phyloP scores from a whole-genome alignment of 2,329 filamentous ascomycete genomes.

The Fusarium burgessii region DNA sequence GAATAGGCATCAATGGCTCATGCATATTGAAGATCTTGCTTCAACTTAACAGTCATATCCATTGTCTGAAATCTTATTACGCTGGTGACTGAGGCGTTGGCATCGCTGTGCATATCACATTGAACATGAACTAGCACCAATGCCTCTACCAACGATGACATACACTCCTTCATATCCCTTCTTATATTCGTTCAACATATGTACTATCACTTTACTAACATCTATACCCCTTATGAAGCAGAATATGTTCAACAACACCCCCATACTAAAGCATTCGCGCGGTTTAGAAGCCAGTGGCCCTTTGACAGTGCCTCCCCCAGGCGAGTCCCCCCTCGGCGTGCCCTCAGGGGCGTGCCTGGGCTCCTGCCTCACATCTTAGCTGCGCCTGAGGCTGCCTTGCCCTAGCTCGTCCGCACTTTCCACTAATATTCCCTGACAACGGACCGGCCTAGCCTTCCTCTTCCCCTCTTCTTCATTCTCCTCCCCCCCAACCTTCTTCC shows the following conservation, averaged over 20 bases:
- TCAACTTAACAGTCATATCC: too few species aligned
- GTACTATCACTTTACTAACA: fast-evolving
- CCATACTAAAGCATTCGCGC: not conserved
- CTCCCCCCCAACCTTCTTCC: not conserved
- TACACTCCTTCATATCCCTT: too few species aligned
- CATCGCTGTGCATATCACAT: fast-evolving
- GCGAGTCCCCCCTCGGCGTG: not conserved
- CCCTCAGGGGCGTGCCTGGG: not conserved
- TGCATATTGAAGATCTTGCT: fast-evolving
- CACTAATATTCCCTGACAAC: not conserved
- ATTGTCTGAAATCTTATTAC: fast-evolving
- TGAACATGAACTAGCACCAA: not conserved
- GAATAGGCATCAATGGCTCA: not conserved
- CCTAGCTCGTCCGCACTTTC: not conserved
- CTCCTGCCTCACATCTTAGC: not conserved
- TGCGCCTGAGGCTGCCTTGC: not conserved
- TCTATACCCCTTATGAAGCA: fast-evolving
- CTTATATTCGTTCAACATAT: fast-evolving
- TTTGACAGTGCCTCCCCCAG: not conserved
- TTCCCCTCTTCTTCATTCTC: not conserved
- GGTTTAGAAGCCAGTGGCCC: not conserved
- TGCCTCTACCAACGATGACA: not conserved
- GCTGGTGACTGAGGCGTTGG: fast-evolving
- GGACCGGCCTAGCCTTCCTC: not conserved
- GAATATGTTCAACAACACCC: fast-evolving